These are phyloP conservation scores for Colletotrichum tofieldiae DNA, from an alignment of 2,329 filamentous ascomycete genomes.

Conservation along the genomic window DNA sequence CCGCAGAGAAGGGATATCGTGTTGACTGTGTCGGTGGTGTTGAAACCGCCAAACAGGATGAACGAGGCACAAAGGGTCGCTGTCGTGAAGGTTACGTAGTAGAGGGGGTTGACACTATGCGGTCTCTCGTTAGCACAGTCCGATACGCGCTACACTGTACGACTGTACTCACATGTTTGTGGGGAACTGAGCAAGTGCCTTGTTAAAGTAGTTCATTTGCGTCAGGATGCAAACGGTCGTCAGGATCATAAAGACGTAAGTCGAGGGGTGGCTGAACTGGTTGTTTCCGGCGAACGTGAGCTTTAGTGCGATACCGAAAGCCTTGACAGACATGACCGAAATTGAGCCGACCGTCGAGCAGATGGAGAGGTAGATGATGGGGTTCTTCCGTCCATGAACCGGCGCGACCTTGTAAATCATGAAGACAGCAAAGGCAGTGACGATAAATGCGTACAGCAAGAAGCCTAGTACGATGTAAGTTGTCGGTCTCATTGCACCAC, in stretches of 20 bases:
- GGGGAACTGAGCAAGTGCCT: constrained; percentile 95
- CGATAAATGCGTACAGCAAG: constrained; percentile 85
- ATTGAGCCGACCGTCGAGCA: constrained; percentile 97
- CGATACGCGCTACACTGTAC: not conserved
- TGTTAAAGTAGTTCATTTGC: constrained; percentile 99
- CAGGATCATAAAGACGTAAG: constrained; percentile 97
- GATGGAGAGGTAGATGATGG: constrained; percentile 96
- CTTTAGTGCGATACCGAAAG: constrained; percentile 97
- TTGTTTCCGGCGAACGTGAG: constrained; percentile 94
- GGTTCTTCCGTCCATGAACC: constrained; percentile 92
- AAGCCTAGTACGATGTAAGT: constrained; percentile 74
- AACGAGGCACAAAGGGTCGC: constrained; percentile 95
- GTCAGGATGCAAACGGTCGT: constrained; percentile 94
- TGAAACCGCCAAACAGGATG: constrained; percentile 96
- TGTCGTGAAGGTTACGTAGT: constrained; percentile 98
- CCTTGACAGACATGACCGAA: constrained; percentile 99
- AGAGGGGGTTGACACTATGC: constrained; percentile 89
- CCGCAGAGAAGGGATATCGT: constrained; percentile 93
- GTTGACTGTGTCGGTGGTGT: constrained; percentile 92
- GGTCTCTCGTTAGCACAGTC: constrained; percentile 23
- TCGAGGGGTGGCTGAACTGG: constrained; percentile 94
- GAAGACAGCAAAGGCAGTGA: constrained; percentile 86
- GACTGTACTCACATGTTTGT: constrained; percentile 88
- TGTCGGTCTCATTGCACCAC: not conserved
- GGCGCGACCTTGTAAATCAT: constrained; percentile 98